A percentile compares a stretch with the other conserved stretches of the same genome.
These are phyloP conservation scores for Penicillium olsonii DNA, from an alignment of 2,329 filamentous ascomycete genomes.

Conservation along the genomic window DNA sequence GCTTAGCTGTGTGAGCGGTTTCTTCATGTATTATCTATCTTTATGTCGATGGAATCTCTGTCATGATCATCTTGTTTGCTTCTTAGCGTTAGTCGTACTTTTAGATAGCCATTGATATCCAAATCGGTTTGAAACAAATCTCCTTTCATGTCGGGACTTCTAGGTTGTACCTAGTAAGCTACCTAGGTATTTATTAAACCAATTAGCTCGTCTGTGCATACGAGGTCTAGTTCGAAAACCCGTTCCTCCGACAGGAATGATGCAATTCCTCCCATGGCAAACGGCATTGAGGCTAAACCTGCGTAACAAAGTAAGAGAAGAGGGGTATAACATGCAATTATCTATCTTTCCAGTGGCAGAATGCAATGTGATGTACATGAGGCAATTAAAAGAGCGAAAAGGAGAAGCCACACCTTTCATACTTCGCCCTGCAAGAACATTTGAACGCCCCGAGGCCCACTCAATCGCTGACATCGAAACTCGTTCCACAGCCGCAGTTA, in stretches of 20 bases:
- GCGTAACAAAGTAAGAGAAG: slow-evolving; percentile 10
- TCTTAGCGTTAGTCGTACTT: slow-evolving; percentile 5
- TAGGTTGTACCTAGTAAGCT: too few relatives aligned
- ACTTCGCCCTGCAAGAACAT: background rate
- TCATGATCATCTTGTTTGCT: background rate
- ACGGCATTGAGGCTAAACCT: background rate
- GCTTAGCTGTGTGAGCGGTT: too few relatives aligned
- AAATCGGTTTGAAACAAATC: background rate
- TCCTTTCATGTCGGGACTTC: too few relatives aligned
- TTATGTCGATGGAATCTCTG: background rate
- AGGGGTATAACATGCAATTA: slow-evolving; percentile 30
- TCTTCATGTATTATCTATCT: too few relatives aligned
- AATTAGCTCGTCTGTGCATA: too few relatives aligned
- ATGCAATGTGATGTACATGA: slow-evolving; percentile 21
- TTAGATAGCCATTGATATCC: slow-evolving; percentile 6
- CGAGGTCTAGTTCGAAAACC: too few relatives aligned
- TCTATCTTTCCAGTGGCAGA: slow-evolving; percentile 20
- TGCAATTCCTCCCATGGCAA: too few relatives aligned
- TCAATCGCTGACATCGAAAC: slow-evolving; percentile 84
- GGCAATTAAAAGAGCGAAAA: slow-evolving; percentile 5
- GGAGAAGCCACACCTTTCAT: background rate
- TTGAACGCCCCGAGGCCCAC: background rate
- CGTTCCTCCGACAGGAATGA: too few relatives aligned
- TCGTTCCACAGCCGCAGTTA: slow-evolving; percentile 95
- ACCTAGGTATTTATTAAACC: too few relatives aligned